Evolutionary conservation across 768 basidiomycete genomes (phyloP).

Genomic region (Leccinum subtestaceum): DNA sequence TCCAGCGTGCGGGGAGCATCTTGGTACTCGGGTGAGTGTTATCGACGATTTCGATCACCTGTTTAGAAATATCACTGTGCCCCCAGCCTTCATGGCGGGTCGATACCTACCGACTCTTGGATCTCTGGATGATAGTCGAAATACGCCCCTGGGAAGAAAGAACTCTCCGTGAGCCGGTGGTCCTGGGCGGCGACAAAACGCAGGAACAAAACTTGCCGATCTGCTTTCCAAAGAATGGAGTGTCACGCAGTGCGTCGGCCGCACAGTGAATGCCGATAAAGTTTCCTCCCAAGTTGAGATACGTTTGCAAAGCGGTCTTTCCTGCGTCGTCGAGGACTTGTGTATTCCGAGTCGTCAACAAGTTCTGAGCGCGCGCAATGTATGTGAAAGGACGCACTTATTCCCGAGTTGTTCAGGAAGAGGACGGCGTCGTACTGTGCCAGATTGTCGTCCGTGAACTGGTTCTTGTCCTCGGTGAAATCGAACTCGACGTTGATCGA

Average conservation of each 20-base stretch:
- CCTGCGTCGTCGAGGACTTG: slow-evolving; percentile 56
- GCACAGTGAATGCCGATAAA: slow-evolving; percentile 70
- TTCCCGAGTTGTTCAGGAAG: slow-evolving; percentile 68
- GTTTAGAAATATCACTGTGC: background rate
- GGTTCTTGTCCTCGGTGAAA: slow-evolving; percentile 57
- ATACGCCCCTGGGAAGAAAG: slow-evolving; percentile 44
- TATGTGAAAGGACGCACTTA: slow-evolving; percentile 43
- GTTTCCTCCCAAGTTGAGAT: slow-evolving; percentile 66
- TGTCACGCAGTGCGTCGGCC: slow-evolving; percentile 56
- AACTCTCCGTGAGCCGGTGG: background rate
- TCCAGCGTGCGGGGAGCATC: slow-evolving; percentile 52
- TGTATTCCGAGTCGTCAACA: background rate
- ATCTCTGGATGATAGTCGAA: slow-evolving; percentile 72
- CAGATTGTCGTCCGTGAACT: slow-evolving; percentile 56
- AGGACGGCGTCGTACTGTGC: slow-evolving; percentile 60
- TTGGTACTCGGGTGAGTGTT: slow-evolving; percentile 59
- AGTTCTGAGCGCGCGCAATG: background rate
- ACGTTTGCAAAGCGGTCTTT: slow-evolving; percentile 60
- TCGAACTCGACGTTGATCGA: slow-evolving; percentile 54
- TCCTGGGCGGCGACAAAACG: background rate
- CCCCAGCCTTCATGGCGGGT: background rate
- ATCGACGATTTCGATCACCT: slow-evolving; percentile 61
- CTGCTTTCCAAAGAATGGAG: slow-evolving; percentile 54
- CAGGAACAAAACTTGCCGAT: slow-evolving; percentile 40
- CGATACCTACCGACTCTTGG: slow-evolving; percentile 55